Conservation (phyloP, 331 rosid species). For the Erythrophleum ivorense region DNA sequence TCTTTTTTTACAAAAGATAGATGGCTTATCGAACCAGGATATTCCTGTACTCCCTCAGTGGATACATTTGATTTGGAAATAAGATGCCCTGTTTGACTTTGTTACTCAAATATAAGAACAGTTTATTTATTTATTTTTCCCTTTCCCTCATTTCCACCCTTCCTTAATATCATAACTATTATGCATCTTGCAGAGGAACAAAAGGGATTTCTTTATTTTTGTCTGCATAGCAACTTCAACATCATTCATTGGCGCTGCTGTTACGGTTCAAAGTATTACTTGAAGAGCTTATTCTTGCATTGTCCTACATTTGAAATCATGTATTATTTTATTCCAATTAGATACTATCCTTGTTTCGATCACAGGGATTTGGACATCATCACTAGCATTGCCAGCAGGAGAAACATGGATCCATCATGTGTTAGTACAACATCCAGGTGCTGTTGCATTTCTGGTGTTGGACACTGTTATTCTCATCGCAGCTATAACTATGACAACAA, state of each 20-base stretch:
- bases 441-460: constrained; percentile 62
- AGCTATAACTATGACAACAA: constrained; percentile 60
- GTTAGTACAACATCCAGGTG: constrained; percentile 65
- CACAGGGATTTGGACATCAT: constrained; percentile 73
- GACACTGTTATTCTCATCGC: constrained; percentile 56
- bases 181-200: constrained; percentile 85
- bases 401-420: constrained; percentile 71
- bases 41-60: neutral
- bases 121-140: neutral
- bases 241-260: constrained; percentile 52
- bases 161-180: constrained; percentile 37
- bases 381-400: constrained; percentile 52
- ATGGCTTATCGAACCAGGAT: constrained; percentile 14
- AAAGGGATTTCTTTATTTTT: constrained; percentile 83
- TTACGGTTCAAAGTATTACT: constrained; percentile 78
- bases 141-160: constrained; percentile 22
- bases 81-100: constrained; percentile 22
- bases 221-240: constrained; percentile 72
- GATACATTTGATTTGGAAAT: constrained; percentile 26
- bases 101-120: constrained; percentile 18
- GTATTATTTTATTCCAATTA: constrained; percentile 36
- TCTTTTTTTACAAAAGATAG: constrained; percentile 2
- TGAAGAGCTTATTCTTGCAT: constrained; percentile 32
- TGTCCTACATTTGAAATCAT: constrained; percentile 33
- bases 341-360: constrained; percentile 41